phyloP scores from a whole-genome alignment of 768 basidiomycete genomes.

The Amylocystis lapponica region DNA sequence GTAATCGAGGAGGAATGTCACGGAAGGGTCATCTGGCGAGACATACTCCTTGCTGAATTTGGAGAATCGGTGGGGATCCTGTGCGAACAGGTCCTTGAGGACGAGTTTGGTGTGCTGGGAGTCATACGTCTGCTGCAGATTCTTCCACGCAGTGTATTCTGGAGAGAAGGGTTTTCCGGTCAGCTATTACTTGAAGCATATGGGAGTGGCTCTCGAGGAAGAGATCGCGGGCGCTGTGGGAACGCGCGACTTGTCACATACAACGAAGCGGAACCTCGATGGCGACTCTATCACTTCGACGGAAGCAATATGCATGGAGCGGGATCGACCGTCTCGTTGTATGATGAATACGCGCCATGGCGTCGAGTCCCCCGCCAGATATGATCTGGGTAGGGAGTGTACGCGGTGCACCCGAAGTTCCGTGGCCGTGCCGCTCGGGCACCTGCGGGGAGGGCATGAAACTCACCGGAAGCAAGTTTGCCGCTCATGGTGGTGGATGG shows the following conservation, averaged over 20 bases:
- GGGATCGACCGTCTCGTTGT: too few relatives aligned
- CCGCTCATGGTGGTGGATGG: conserved; percentile 45
- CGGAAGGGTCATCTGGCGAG: conserved; percentile 56
- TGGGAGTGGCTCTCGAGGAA: too few relatives aligned
- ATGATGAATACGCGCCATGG: too few relatives aligned
- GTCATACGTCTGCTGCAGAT: conserved; percentile 82
- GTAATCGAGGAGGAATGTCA: conserved; percentile 89
- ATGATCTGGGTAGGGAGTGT: too few relatives aligned
- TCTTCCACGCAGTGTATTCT: conserved; percentile 91
- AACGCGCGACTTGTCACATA: background rate
- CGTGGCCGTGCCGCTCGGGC: background rate
- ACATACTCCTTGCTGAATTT: conserved; percentile 79
- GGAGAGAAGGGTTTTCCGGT: background rate
- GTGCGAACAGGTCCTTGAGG: conserved; percentile 88
- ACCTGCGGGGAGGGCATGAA: background rate
- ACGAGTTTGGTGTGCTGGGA: conserved; percentile 65
- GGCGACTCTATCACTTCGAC: too few relatives aligned
- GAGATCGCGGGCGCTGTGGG: background rate
- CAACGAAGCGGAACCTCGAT: conserved; percentile 3
- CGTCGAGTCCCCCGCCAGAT: too few relatives aligned
- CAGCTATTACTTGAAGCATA: background rate
- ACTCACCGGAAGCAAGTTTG: conserved; percentile 54
- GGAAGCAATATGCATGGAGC: too few relatives aligned
- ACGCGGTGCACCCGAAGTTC: too few relatives aligned
- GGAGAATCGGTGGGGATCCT: conserved; percentile 81